Base-by-base conservation (phyloP, 2,329 filamentous ascomycete genomes). In the Fusarium sp. region DNA sequence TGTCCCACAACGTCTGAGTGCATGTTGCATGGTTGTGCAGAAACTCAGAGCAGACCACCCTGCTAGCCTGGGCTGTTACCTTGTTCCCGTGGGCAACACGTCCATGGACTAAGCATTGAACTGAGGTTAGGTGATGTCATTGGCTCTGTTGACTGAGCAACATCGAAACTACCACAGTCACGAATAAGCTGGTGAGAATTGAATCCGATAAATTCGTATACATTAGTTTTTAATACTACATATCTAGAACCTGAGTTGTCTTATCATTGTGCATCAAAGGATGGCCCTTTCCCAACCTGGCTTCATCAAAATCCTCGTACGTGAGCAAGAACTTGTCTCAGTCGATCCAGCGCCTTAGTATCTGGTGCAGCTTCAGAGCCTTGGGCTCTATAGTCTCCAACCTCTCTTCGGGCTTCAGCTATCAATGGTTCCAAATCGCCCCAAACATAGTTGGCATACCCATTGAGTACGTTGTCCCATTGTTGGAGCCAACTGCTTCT, bases 361-460 rank as follows among this genome's bases (percentile, higher is more conserved):
- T 74, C 71, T 11, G 65, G 45, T 7, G 39, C 49, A 17, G 52
- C 54, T 52, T 46, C 33, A 47, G 52, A 27, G 52, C 78, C 74
- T 15, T 32, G 47, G 10, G 56, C 50, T 30, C 60, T 50, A 23
- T 83, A 75, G 25, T 80, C 75, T 47, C 84, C 78, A 20, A 91
- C 76, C 73, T 92, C 89, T 45, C 78, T 77, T 57, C 79, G 80
- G 6, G 89, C 90, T 62, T 86, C 82, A 49, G 82, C 78, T 11
- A 88, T 83, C 33, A 90, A 78, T 5, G 84, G 82, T 30, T 82
- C 77, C 20, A 92, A 75, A 57, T 87, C 87, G 20, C 90, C 90
- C 90, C 90, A 92, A 23, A 92, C 89, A 56, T 91, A 86, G 73
- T 91, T 88, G 0, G 83, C 83, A 68, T 90, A 90, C 33, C 81